A percentile compares a stretch with the other conserved stretches of the same genome.
These are phyloP conservation scores for Citrus reticulata DNA, from an alignment of 345 rosid genomes.

Conservation along the genomic window DNA sequence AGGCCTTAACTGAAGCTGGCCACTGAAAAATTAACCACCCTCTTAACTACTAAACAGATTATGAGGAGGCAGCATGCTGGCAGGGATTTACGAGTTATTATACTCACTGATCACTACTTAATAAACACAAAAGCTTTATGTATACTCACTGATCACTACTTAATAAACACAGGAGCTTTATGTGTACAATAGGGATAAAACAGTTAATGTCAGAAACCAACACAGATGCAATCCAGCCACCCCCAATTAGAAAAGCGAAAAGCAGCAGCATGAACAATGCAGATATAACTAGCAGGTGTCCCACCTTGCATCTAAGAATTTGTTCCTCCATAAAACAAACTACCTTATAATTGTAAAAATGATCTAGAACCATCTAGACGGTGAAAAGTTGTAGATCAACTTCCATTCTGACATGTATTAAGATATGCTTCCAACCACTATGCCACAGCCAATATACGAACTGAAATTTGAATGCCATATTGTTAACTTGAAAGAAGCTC, in stretches of 20 bases:
- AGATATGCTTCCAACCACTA: constrained; percentile 58
- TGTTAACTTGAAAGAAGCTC: background rate
- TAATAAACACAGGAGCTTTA: background rate
- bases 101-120: background rate
- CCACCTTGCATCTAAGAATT: background rate
- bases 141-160: background rate
- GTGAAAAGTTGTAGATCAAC: constrained; percentile 15
- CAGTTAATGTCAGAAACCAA: background rate
- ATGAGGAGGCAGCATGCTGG: background rate
- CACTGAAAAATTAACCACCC: background rate
- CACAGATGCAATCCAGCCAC: background rate
- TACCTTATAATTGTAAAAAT: constrained; percentile 15
- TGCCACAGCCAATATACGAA: constrained; percentile 69
- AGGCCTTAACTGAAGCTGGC: no score
- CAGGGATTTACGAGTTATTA: background rate
- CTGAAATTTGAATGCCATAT: constrained; percentile 31
- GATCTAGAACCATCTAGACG: background rate
- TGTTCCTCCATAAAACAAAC: background rate
- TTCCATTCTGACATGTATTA: constrained; percentile 41
- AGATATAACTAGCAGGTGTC: background rate
- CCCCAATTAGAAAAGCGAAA: background rate
- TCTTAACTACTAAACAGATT: background rate
- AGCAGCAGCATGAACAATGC: background rate
- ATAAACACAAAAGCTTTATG: background rate
- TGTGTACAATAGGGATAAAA: background rate